Percentiles rank a stretch among this genome's conserved stretches.
These are phyloP conservation scores for Colletotrichum musae DNA, from an alignment of 2,329 filamentous ascomycete genomes.

Conservation along the genomic window DNA sequence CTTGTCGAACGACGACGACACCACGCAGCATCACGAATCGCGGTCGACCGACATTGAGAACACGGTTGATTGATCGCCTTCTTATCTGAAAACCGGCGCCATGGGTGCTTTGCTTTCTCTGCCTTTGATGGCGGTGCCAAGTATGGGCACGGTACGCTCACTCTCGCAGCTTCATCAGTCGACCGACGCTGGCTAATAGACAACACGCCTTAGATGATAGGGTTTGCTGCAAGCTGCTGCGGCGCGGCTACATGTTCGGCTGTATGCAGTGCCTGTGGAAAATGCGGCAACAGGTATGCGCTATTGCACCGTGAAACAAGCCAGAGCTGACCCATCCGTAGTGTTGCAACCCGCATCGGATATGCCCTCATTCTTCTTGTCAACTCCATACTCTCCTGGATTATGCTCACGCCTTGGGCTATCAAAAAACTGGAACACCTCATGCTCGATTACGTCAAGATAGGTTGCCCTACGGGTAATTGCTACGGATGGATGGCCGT, in stretches of 20 bases:
- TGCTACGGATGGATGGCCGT: constrained; percentile 98
- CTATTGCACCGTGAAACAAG: not conserved
- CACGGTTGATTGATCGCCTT: not conserved
- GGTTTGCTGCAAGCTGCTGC: constrained; percentile 90
- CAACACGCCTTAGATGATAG: constrained; percentile 71
- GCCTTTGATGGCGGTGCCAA: constrained; percentile 89
- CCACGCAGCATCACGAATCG: not conserved
- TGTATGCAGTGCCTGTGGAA: constrained; percentile 94
- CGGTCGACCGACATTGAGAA: too few species aligned
- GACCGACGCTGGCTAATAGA: constrained; percentile 9
- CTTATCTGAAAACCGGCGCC: constrained; percentile 21
- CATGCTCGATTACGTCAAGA: constrained; percentile 95
- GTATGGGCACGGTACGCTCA: constrained; percentile 82
- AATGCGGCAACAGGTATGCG: constrained; percentile 90
- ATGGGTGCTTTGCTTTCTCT: constrained; percentile 96
- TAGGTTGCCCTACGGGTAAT: constrained; percentile 89
- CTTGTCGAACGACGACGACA: not conserved
- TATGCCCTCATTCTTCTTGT: constrained; percentile 95
- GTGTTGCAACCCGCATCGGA: constrained; percentile 96
- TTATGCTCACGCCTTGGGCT: constrained; percentile 99
- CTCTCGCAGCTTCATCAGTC: constrained; percentile 38
- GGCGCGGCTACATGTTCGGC: constrained; percentile 97
- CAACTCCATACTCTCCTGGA: constrained; percentile 98
- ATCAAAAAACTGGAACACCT: constrained; percentile 95
- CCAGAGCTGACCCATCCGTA: constrained; percentile 53